These are phyloP conservation scores for Fraxinus pennsylvanica DNA, from an alignment of 257 asterid genomes.

Conservation along the genomic window DNA sequence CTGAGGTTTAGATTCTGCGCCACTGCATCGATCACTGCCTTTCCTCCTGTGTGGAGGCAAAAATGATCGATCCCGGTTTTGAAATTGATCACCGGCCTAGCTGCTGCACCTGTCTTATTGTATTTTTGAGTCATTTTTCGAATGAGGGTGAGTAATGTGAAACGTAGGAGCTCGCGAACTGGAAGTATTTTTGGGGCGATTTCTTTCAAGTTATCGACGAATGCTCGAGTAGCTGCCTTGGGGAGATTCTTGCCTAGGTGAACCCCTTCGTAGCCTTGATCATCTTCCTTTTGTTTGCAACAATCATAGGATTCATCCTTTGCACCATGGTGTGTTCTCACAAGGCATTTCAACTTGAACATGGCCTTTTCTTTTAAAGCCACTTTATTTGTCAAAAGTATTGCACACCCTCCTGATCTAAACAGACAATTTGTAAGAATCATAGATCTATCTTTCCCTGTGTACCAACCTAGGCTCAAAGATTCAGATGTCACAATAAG, in stretches of 20 bases:
- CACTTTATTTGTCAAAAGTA: constrained; percentile 61
- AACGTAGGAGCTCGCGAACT: constrained; percentile 55
- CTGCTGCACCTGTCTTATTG: constrained; percentile 26
- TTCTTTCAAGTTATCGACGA: constrained; percentile 65
- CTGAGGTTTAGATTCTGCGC: constrained; percentile 47
- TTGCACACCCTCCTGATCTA: constrained; percentile 73
- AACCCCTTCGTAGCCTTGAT: constrained; percentile 56
- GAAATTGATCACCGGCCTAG: constrained; percentile 55
- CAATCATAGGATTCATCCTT: constrained; percentile 65
- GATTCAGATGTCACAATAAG: constrained; percentile 78
- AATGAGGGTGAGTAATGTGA: constrained; percentile 22
- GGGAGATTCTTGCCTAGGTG: constrained; percentile 75
- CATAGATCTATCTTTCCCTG: constrained; percentile 81
- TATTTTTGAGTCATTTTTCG: constrained; percentile 33
- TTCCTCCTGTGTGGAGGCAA: constrained; percentile 92
- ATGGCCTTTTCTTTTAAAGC: constrained; percentile 38
- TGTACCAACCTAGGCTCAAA: constrained; percentile 71
- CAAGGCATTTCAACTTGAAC: constrained; percentile 60
- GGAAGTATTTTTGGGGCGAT: constrained; percentile 76
- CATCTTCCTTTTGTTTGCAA: constrained; percentile 73
- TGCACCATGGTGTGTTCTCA: constrained; percentile 77
- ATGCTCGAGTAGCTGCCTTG: constrained; percentile 75
- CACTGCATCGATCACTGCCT: constrained; percentile 84
- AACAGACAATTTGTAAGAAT: constrained; percentile 80
- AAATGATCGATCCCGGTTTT: constrained; percentile 79